Conservation (phyloP, 177 flowering plant genomes). For the Telopea speciosissima region DNA sequence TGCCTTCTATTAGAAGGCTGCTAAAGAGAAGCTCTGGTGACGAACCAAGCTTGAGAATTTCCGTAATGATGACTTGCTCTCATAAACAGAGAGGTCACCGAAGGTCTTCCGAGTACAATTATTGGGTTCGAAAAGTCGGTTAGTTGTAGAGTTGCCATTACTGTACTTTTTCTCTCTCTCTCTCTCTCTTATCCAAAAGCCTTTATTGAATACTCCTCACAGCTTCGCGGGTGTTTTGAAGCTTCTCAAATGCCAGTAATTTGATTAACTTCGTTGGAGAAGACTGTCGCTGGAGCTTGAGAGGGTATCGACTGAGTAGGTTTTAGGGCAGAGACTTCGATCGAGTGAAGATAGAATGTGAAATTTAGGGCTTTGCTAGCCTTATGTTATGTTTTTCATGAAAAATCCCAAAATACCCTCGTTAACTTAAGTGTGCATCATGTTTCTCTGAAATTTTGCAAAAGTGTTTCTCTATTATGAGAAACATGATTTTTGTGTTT, state of each 20-base stretch:
- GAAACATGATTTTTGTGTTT: too few relatives aligned
- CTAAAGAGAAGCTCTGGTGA: conserved; percentile 23
- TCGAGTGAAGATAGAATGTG: too few relatives aligned
- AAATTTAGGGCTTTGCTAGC: too few relatives aligned
- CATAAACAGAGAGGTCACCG: conserved; percentile 20
- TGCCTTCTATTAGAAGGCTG: conserved; percentile 29
- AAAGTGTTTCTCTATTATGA: too few relatives aligned
- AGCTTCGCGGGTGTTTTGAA: conserved; percentile 38
- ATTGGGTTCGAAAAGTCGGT: conserved; percentile 20
- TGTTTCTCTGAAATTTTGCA: too few relatives aligned
- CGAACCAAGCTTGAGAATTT: conserved; percentile 16
- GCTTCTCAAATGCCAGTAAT: conserved; percentile 27
- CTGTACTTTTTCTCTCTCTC: conserved; percentile 15
- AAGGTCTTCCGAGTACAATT: conserved; percentile 15
- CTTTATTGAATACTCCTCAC: not conserved
- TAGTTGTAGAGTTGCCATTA: conserved; percentile 38
- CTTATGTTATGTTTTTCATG: too few relatives aligned
- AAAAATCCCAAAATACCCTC: too few relatives aligned
- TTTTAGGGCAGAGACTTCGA: too few relatives aligned
- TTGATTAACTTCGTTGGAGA: too few relatives aligned
- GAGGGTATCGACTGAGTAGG: too few relatives aligned
- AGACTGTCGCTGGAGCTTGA: too few relatives aligned
- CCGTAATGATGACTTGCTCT: conserved; percentile 6
- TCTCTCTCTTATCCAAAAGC: conserved; percentile 26
- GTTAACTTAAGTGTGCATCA: too few relatives aligned